phyloP scores from a whole-genome alignment of 768 basidiomycete species.

The Strobilomyces confusus region DNA sequence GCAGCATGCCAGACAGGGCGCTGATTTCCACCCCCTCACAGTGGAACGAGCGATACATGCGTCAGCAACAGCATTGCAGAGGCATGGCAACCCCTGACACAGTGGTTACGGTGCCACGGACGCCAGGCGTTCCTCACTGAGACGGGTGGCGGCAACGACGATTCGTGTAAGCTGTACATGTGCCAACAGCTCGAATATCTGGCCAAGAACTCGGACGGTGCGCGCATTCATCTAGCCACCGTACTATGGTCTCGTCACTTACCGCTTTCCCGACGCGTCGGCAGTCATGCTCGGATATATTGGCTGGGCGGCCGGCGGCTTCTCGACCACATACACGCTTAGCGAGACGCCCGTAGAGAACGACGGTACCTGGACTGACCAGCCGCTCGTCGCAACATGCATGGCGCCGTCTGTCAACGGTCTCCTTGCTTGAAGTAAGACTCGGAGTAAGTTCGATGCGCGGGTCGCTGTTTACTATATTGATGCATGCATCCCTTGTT shows the following conservation, averaged over 20 bases:
- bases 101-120: constrained; percentile 44
- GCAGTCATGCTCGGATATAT: constrained; percentile 11
- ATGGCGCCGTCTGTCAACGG: constrained; percentile 11
- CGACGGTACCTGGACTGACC: constrained; percentile 3
- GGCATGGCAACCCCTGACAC: constrained; percentile 42
- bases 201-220: constrained; percentile 14
- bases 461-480: neutral
- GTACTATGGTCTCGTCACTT: neutral
- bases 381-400: constrained; percentile 3
- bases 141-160: constrained; percentile 52
- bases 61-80: constrained; percentile 3
- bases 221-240: neutral
- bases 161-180: constrained; percentile 38
- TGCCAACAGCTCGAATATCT: constrained; percentile 7
- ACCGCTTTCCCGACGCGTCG: neutral
- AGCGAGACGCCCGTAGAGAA: constrained; percentile 7
- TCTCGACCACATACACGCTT: constrained; percentile 4
- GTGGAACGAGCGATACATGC: constrained; percentile 4
- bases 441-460: neutral
- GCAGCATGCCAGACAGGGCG: neutral
- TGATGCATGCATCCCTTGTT: no score
- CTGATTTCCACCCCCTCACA: neutral
- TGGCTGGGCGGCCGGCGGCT: constrained; percentile 11
- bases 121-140: constrained; percentile 56
- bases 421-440: neutral